Evolutionary conservation across 129 eudicot species (phyloP), one percentile per base, ranked within the genome.

Genomic region (Flaveria ramosissima): DNA sequence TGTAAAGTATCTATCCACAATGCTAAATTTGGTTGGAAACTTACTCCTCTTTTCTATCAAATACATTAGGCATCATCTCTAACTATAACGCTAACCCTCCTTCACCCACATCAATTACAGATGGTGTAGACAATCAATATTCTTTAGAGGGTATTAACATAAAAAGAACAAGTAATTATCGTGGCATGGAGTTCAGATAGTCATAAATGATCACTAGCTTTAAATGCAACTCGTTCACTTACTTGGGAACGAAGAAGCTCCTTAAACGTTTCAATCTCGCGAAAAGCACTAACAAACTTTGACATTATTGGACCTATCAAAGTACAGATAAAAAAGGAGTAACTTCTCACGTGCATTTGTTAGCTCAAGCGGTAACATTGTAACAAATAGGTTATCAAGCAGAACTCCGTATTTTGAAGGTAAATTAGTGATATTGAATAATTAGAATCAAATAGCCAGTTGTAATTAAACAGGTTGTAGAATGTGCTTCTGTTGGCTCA

Each of bases 161-260:
- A 59, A 59, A 9, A 59, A 59, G 36, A 59, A 16, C 64, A 4
- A 57, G 15, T 21, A 59, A 59, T 30, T 30, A 30, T 21, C 32
- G 9, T 10, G 32, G 26, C 32, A 59, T 59, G 36, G 64, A 59
- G 64, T 59, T 59, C 32, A 21, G 24, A 59, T 21, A 7, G 9
- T 36, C 24, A 61, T 69, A n/a, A 45, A 70, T 42, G 23, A 72
- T 16, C 67, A 72, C 50, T 59, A 30, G 53, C 67, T 36, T 70
- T 47, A 24, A 50, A 79, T 72, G 26, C 69, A 71, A 68, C 46
- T 24, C 3, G 77, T 61, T 65, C 79, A 84, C 92, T 78, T 80
- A 94, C 99, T 85, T 94, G 99, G 53, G 96, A 89, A 82, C 99
- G 92, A 73, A 94, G 97, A 83, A 91, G 92, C 70, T 94, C 99